Base-by-base conservation (phyloP, 2,329 filamentous ascomycete genomes). In the Fusarium virguliforme region DNA sequence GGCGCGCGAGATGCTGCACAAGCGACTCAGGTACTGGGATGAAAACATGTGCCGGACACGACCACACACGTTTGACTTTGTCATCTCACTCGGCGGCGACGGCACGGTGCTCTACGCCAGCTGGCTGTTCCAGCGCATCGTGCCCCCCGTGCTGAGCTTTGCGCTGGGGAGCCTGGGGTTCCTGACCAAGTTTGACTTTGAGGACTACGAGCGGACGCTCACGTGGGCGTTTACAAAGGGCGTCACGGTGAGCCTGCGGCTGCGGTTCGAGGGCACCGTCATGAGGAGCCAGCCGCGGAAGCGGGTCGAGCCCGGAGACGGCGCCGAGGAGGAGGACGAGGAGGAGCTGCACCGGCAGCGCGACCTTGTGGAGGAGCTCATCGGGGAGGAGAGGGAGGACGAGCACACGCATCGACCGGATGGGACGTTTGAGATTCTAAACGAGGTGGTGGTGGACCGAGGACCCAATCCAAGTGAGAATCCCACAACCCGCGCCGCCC, bases 91-190 rank as follows among this genome's bases (percentile, higher is more conserved):
- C 4, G 95, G 94, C 54, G 96, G 96, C 12, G 96, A 99, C 78
- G 96, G 96, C n/a, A 99, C 96, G 0, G 95, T 99, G 7, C 85
- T 99, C 10, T 98, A 97, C 78, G 93, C 95, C 4, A 97, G 94
- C 77, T 98, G 95, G 95, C 86, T 99, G 1, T 99, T 99, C 79
- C 96, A 99, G 83, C 90, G 93, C 43, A 92, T 98, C 51, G 95
- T 98, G 0, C 96, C 96, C 6, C 96, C 96, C 0, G 94, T 98
- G 1, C 85, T 99, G 68, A 95, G 94, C 67, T 98, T 99, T 80
- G 89, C 94, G 1, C 85, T 98, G 9, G 96, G 96, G 8, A 97
- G 95, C 26, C 85, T 99, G 6, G 96, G 96, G 0, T 99, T 99
- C 78, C 83, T 99, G 72, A 98, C 96, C 28, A 98, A 98, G 78